Conservation (phyloP, 83 land plant species). For the Diphasiastrum complanatum region DNA sequence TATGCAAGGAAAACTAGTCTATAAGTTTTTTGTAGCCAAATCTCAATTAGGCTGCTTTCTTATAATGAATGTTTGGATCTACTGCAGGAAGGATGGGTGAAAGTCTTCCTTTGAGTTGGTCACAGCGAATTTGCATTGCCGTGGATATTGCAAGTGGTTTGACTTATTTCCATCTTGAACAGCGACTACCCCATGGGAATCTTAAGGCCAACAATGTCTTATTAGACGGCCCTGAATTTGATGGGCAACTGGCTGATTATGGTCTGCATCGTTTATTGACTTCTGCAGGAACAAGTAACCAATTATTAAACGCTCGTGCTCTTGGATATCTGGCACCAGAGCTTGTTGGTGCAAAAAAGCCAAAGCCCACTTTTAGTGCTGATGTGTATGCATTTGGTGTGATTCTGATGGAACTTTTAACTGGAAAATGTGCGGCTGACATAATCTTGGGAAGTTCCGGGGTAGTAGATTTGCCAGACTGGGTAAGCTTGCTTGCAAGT, state of each 20-base stretch:
- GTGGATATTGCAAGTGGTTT: slow-evolving; percentile 6
- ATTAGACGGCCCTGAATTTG: not conserved
- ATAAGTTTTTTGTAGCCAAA: no score
- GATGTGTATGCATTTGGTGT: slow-evolving; percentile 14
- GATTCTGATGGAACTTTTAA: slow-evolving; percentile 6
- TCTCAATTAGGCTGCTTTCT: no score
- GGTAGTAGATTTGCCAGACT: slow-evolving; percentile 8
- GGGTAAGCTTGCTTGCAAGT: slow-evolving; percentile 9
- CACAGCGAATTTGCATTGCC: slow-evolving; percentile 9
- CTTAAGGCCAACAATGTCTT: slow-evolving; percentile 11
- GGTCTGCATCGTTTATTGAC: slow-evolving; percentile 10
- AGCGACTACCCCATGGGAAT: slow-evolving; percentile 7
- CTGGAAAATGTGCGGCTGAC: slow-evolving; percentile 8
- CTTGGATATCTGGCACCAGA: slow-evolving; percentile 10
- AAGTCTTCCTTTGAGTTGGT: no score
- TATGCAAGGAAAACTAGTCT: no score
- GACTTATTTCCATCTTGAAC: not conserved
- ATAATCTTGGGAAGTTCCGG: slow-evolving; percentile 12
- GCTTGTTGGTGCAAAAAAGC: slow-evolving; percentile 10
- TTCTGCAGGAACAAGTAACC: slow-evolving; percentile 8
- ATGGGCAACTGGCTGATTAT: slow-evolving; percentile 2
- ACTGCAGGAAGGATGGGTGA: no score
- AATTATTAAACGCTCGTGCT: slow-evolving; percentile 7
- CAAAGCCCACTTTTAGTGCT: slow-evolving; percentile 10
- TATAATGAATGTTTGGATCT: no score